These are phyloP conservation scores for Globisporangium ultimum DNA, from an alignment of 352 stramenopile species.

Conservation along the genomic window DNA sequence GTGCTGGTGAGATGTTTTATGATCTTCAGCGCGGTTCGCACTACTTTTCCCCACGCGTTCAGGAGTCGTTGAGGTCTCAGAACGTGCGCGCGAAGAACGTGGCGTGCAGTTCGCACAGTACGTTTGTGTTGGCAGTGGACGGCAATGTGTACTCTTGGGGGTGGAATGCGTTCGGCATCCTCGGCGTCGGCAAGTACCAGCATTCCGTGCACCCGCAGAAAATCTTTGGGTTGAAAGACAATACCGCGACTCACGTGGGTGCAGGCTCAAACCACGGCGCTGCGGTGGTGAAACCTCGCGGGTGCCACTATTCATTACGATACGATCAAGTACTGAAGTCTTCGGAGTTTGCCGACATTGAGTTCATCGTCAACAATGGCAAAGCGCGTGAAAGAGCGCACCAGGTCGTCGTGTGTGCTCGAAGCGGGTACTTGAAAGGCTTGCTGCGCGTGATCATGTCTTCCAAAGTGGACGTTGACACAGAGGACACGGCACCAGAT, in stretches of 20 bases:
- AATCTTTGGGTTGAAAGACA: slow-evolving; percentile 59
- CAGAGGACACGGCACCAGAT: slow-evolving; percentile 2
- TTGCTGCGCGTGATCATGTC: slow-evolving; percentile 41
- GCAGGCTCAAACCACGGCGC: slow-evolving; percentile 73
- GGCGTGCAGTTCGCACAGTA: slow-evolving; percentile 72
- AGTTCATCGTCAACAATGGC: slow-evolving; percentile 33
- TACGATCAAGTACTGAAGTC: slow-evolving; percentile 51
- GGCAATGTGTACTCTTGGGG: slow-evolving; percentile 82
- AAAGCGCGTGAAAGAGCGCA: slow-evolving; percentile 31
- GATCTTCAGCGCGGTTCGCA: slow-evolving; percentile 74
- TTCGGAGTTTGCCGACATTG: slow-evolving; percentile 54
- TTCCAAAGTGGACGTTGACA: background rate
- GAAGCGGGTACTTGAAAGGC: slow-evolving; percentile 55
- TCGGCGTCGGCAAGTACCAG: slow-evolving; percentile 76
- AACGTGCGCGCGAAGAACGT: slow-evolving; percentile 27
- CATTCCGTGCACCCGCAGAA: slow-evolving; percentile 64
- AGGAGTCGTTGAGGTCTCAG: slow-evolving; percentile 46
- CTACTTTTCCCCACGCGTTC: slow-evolving; percentile 67
- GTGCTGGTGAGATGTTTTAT: slow-evolving; percentile 53
- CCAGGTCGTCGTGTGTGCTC: slow-evolving; percentile 51
- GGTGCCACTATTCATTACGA: slow-evolving; percentile 57
- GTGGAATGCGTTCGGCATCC: slow-evolving; percentile 77
- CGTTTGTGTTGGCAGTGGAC: slow-evolving; percentile 53
- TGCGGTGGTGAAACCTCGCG: slow-evolving; percentile 47
- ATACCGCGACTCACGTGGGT: slow-evolving; percentile 42